These are phyloP conservation scores for Populus hybrid DNA, from an alignment of 441 rosid genomes.

Conservation along the genomic window DNA sequence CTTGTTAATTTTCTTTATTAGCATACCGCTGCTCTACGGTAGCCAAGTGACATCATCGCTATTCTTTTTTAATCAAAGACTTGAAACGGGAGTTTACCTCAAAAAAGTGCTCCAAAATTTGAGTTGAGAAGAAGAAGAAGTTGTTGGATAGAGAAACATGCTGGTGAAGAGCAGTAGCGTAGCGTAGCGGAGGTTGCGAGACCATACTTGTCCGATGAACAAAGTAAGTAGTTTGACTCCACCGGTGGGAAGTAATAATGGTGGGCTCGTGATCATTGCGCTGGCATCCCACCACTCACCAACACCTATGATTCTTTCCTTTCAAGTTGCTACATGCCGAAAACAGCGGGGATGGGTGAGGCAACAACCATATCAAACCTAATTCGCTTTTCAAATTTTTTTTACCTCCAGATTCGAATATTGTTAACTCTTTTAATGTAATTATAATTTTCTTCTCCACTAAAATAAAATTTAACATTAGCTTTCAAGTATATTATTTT, in stretches of 20 bases:
- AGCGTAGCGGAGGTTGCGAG: constrained; percentile 19
- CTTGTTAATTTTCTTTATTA: too few species aligned
- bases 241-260: not conserved
- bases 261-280: not conserved
- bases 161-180: constrained; percentile 7
- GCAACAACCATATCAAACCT: too few species aligned
- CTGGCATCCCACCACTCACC: not conserved
- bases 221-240: not conserved
- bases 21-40: too few species aligned
- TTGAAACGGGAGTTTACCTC: not conserved
- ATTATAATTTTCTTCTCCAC: too few species aligned
- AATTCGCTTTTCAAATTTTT: too few species aligned
- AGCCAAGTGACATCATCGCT: too few species aligned
- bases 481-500: too few species aligned
- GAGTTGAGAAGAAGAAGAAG: not conserved
- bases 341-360: not conserved
- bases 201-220: not conserved
- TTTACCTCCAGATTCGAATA: too few species aligned
- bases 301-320: not conserved
- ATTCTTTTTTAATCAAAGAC: too few species aligned
- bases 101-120: not conserved
- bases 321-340: not conserved
- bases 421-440: too few species aligned
- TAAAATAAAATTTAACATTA: too few species aligned
- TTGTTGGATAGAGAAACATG: not conserved